Evolutionary conservation across 23 red algal genomes (phyloP), one percentile per base, ranked within the genome.

Genomic region (Chondrus crispus): DNA sequence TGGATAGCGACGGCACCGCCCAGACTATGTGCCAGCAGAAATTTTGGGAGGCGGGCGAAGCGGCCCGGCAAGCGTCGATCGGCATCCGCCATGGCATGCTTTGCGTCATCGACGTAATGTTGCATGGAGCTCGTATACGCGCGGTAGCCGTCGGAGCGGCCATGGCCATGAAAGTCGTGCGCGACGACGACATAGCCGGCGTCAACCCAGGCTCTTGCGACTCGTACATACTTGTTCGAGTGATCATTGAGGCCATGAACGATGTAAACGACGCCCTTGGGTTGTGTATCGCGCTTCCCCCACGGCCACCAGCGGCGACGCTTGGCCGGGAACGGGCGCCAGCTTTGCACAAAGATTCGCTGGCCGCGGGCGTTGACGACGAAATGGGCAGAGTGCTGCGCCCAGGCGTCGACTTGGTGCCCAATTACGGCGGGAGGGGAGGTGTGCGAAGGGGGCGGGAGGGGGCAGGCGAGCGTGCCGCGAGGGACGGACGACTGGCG

Each of bases 1-100:
- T 88, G 94, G 75, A 96, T 91, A 4, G 87, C 94, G 3, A 96
- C 87, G 30, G 94, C 94, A 42, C 94, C 94, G 14, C 94, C 94
- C 66, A 96, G 58, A 16, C 64, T 80, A 83, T 96, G 94, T 3
- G 87, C 94, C 72, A 96, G 42, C 19, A 96, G 44, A 68, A 96
- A 96, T 55, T 76, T 91, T 42, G 94, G 94, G 28, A 96, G 74
- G 51, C 42, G 4, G 18, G 46, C 22, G 24, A 88, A 40, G n/a
- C 71, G 91, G 52, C 38, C 30, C 73, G 82, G 72, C 73, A 88
- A 42, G 30, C 69, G 26, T 52, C 46, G 22, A 33, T 87, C 82
- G 1, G 81, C 75, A 49, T 87, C 64, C 39, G 66, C 48, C 43
- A 96, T 77, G 35, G 80, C 74, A 24, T 64, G 74, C 32, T 62